Percentiles rank a stretch among this genome's conserved stretches.
phyloP scores from a whole-genome alignment of 148 eudicot genomes.

The Rheum nobile region DNA sequence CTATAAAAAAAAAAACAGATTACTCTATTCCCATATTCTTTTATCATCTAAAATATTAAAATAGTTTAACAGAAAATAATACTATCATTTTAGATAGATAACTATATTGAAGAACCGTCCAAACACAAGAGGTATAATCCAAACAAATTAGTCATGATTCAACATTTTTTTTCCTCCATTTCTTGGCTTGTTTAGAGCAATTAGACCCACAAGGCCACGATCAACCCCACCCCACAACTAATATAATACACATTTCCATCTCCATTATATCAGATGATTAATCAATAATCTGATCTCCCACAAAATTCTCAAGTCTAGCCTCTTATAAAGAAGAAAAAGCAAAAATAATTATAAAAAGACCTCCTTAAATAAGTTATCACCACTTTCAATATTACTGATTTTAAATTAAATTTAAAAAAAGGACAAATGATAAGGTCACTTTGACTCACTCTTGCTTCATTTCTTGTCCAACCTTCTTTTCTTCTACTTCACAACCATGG shows the following conservation, averaged over 20 bases:
- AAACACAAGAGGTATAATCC: not conserved
- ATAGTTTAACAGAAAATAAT: too few relatives aligned
- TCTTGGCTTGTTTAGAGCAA: not conserved
- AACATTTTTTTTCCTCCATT: not conserved
- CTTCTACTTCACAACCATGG: slow-evolving; percentile 5
- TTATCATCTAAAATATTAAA: too few relatives aligned
- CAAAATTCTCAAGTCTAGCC: not conserved
- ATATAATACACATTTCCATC: not conserved
- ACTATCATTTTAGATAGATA: not conserved
- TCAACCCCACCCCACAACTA: not conserved
- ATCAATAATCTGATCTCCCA: not conserved
- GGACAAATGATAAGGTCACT: not conserved
- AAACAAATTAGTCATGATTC: not conserved
- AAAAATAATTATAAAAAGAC: not conserved
- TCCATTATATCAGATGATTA: not conserved
- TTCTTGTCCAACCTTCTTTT: slow-evolving; percentile 8
- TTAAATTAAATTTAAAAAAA: not conserved
- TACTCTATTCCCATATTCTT: too few relatives aligned
- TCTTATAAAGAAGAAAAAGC: too few relatives aligned
- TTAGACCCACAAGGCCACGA: not conserved
- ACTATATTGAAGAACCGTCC: not conserved
- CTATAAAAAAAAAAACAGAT: too few relatives aligned
- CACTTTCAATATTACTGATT: not conserved
- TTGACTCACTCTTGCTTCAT: slow-evolving; percentile 9
- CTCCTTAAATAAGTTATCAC: not conserved